A percentile compares a stretch with the other conserved stretches of the same genome.
phyloP scores from a whole-genome alignment of 106 monocot genomes.

The Apostasia ramifera region DNA sequence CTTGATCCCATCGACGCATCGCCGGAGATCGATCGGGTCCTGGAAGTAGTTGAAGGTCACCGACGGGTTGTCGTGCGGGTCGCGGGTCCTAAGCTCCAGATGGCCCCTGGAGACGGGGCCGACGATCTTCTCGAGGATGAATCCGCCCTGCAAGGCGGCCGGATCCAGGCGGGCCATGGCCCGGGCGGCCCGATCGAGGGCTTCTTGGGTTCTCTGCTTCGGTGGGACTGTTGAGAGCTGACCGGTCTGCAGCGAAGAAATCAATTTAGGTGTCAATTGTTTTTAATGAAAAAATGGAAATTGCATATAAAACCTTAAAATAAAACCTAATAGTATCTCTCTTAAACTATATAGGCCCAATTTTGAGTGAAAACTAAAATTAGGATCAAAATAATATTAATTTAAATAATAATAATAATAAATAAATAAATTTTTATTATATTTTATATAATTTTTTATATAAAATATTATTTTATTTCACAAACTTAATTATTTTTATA shows the following conservation, averaged over 20 bases:
- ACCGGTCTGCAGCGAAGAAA: conserved; percentile 34
- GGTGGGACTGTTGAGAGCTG: conserved; percentile 52
- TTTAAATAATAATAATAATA: too few species aligned
- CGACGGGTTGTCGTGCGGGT: conserved; percentile 59
- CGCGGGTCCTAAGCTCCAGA: conserved; percentile 37
- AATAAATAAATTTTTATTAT: too few species aligned
- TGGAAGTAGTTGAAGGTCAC: conserved; percentile 93
- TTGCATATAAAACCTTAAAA: too few species aligned
- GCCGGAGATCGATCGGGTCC: conserved; percentile 49
- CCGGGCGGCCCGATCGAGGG: conserved; percentile 26
- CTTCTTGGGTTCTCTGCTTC: conserved; percentile 62
- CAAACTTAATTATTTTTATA: too few species aligned
- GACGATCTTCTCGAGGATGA: conserved; percentile 74
- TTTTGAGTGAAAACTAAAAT: too few species aligned
- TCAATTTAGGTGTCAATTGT: not conserved
- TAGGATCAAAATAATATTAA: too few species aligned
- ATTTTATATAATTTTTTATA: too few species aligned
- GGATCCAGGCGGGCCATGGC: conserved; percentile 20
- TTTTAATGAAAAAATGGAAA: too few species aligned
- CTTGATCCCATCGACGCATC: conserved; percentile 61
- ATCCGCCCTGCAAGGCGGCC: conserved; percentile 47
- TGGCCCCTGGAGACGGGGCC: conserved; percentile 66
- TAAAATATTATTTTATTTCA: too few species aligned
- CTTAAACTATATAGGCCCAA: too few species aligned
- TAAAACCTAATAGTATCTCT: too few species aligned